A percentile compares a stretch with the other conserved stretches of the same genome.
These are phyloP conservation scores for Synura sp. DNA, from an alignment of 352 stramenopile genomes.

Conservation along the genomic window DNA sequence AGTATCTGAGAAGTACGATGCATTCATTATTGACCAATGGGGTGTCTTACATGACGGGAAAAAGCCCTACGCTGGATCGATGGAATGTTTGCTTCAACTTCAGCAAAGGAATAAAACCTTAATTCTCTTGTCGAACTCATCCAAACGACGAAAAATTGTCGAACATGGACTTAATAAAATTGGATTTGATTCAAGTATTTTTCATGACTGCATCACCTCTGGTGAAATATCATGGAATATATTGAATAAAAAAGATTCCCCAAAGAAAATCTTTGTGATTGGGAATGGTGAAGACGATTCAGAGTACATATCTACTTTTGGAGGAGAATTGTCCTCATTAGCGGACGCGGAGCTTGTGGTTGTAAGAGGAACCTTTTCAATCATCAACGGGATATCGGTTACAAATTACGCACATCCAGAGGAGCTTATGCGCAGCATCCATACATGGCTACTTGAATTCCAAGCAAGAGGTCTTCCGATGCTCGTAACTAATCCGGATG, in stretches of 20 bases:
- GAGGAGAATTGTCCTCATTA: background rate
- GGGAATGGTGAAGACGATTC: constrained; percentile 44
- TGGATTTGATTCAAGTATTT: constrained; percentile 61
- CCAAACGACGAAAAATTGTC: constrained; percentile 59
- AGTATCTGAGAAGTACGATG: constrained; percentile 65
- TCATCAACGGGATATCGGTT: background rate
- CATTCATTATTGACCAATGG: constrained; percentile 83
- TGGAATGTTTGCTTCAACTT: constrained; percentile 62
- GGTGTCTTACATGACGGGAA: constrained; percentile 81
- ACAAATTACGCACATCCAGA: background rate
- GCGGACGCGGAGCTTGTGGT: constrained; percentile 44
- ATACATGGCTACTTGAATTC: background rate
- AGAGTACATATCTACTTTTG: constrained; percentile 29
- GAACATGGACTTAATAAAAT: constrained; percentile 58
- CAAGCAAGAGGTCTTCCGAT: constrained; percentile 19
- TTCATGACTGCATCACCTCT: constrained; percentile 46
- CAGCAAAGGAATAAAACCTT: constrained; percentile 60
- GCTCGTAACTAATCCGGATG: constrained; percentile 46
- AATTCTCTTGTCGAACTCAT: constrained; percentile 78
- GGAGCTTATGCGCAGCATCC: background rate
- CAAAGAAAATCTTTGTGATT: constrained; percentile 30
- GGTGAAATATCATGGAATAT: constrained; percentile 19
- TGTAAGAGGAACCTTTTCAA: constrained; percentile 42
- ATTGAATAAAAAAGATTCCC: background rate
- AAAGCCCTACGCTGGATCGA: constrained; percentile 58